These are phyloP conservation scores for Leptographium flavum DNA, from an alignment of 2,329 filamentous ascomycete species.

Conservation along the genomic window DNA sequence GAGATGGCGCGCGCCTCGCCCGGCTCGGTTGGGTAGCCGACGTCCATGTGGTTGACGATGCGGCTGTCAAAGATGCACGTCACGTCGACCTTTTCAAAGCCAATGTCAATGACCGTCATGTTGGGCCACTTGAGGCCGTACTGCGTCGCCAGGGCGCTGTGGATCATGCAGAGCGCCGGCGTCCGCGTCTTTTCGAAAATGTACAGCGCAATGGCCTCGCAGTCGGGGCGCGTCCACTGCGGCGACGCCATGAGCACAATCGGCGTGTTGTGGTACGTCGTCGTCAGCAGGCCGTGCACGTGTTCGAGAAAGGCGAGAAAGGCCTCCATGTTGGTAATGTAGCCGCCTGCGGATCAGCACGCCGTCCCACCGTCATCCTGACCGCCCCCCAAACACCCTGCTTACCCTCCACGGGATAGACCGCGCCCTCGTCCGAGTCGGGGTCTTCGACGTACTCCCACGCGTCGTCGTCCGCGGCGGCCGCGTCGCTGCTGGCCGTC, in stretches of 20 bases:
- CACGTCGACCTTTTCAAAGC: constrained; percentile 82
- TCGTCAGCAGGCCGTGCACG: constrained; percentile 77
- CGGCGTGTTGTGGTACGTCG: constrained; percentile 90
- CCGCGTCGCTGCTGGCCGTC: constrained; percentile 13
- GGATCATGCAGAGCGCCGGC: constrained; percentile 79
- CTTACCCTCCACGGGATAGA: constrained; percentile 57
- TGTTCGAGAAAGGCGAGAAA: constrained; percentile 91
- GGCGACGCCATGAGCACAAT: constrained; percentile 84
- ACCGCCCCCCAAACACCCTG: not conserved
- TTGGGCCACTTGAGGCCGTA: constrained; percentile 66
- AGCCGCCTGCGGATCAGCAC: constrained; percentile 39
- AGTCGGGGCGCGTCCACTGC: constrained; percentile 77
- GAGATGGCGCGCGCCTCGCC: constrained; percentile 34
- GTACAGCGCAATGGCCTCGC: constrained; percentile 80
- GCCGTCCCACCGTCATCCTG: not conserved
- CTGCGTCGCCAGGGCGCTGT: constrained; percentile 74
- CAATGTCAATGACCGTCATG: constrained; percentile 82
- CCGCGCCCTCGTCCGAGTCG: constrained; percentile 73
- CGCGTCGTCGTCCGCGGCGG: constrained; percentile 24
- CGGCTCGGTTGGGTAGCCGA: constrained; percentile 38
- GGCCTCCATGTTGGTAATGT: constrained; percentile 79
- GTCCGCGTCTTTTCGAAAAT: constrained; percentile 96
- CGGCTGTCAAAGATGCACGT: constrained; percentile 77
- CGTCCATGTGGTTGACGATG: constrained; percentile 52
- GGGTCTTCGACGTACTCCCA: constrained; percentile 76